Evolutionary conservation across 768 basidiomycete genomes (phyloP), one percentile per base, ranked within the genome.

Genomic region (Calocybe gangraenosa): DNA sequence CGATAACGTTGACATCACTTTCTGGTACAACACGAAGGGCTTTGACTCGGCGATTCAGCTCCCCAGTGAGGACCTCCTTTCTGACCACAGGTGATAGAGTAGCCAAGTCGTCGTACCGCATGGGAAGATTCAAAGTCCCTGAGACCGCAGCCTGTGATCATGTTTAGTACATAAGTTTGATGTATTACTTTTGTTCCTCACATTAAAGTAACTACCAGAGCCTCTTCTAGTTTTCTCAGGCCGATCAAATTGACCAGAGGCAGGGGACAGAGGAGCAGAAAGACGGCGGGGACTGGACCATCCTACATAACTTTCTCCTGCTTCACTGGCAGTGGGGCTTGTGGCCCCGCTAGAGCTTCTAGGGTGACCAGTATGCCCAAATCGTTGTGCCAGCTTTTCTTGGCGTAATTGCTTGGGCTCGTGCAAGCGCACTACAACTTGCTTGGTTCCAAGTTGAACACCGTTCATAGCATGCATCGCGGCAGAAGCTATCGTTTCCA

Each of bases 401-500:
- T 92, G 87, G 17, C 92, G 78, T n/a, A 92, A 65, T 59, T 91
- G 87, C 61, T 92, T 93, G 7, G 91, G 92, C 63, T 94, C 92
- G 53, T 94, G 91, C 42, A 94, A 66, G 33, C 92, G 79, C 20
- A 95, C 92, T 1, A 89, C 84, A 31, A 95, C 73, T 43, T 86
- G 80, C 59, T 92, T 91, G 11, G 73, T 66, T 22, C 87, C 88
- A 20, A 94, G 47, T 20, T 76, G 66, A 11, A 67, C 60, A 13
- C 90, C 89, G 46, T 94, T 91, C 91, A 94, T 92, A 8, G 69
- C 76, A 41, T 79, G 78, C 74, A 92, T 65, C 0, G 92, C 92
- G 8, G 75, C 73, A 21, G 75, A 49, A 25, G 92, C 92, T 92
- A 51, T 7, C 47, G 36, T 32, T n/a, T 0, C 11, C 28, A 15